Conservation (phyloP, 208 protist species). For the Acanthamoeba sp. region DNA sequence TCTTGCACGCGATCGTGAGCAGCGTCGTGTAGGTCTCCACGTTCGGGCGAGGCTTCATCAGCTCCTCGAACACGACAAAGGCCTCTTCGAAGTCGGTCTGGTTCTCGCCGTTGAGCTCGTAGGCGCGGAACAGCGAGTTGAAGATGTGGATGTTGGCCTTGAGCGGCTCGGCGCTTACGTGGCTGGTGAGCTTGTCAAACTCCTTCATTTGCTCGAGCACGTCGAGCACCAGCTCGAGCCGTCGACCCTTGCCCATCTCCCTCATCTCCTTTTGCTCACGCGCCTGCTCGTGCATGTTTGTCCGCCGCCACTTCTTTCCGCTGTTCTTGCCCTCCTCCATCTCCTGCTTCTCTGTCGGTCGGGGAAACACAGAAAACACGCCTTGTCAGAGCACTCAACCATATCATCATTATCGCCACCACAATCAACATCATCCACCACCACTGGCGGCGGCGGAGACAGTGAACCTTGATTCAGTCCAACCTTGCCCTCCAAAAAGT, state of each 20-base stretch:
- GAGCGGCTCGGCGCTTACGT: neutral
- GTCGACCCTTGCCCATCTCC: neutral
- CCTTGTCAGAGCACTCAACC: neutral
- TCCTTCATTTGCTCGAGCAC: constrained; percentile 59
- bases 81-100: constrained; percentile 55
- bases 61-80: constrained; percentile 37
- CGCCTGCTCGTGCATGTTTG: constrained; percentile 4
- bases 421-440: too few species aligned
- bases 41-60: neutral
- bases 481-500: constrained; percentile 29
- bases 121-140: constrained; percentile 56
- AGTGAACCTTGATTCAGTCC: constrained; percentile 4
- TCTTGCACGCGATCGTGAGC: constrained; percentile 38
- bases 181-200: neutral
- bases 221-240: constrained; percentile 48
- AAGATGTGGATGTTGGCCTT: constrained; percentile 39
- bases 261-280: constrained; percentile 18
- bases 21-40: constrained; percentile 53
- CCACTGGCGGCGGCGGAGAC: neutral
- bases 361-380: neutral
- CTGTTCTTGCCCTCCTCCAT: constrained; percentile 29
- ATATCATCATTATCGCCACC: too few species aligned
- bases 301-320: neutral
- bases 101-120: constrained; percentile 45
- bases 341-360: neutral